Evolutionary conservation across 2,329 filamentous ascomycete genomes (phyloP).

Genomic region (Magnaporthales sp.): DNA sequence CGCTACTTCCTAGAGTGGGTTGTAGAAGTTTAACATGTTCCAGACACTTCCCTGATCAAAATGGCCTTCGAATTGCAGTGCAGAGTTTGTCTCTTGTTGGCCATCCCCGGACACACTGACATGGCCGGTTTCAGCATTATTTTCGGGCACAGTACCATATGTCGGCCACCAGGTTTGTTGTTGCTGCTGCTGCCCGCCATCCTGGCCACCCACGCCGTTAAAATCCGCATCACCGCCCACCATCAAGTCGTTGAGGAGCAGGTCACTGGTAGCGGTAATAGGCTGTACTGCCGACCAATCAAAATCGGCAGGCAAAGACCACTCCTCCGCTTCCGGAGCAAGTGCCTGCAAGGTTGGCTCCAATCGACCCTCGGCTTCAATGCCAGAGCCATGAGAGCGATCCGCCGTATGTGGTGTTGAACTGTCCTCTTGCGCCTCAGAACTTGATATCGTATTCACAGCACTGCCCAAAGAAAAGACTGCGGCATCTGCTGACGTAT

Average conservation of each 20-base stretch:
- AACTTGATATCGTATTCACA: neutral
- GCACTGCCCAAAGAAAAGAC: neutral
- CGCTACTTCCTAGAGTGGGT: slow-evolving; percentile 13
- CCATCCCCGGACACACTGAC: neutral
- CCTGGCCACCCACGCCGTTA: slow-evolving; percentile 11
- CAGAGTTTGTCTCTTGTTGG: slow-evolving; percentile 8
- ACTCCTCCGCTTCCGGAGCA: slow-evolving; percentile 11
- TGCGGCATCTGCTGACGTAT: neutral
- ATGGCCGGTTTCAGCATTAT: neutral
- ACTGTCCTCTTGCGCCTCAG: neutral
- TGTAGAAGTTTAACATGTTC: slow-evolving; percentile 44
- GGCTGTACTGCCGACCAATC: slow-evolving; percentile 43
- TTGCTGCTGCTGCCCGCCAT: neutral
- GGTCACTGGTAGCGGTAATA: slow-evolving; percentile 47
- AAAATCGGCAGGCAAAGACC: slow-evolving; percentile 34
- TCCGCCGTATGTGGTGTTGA: neutral
- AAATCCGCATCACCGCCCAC: slow-evolving; percentile 19
- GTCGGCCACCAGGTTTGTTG: neutral
- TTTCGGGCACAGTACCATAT: neutral
- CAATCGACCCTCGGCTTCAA: neutral
- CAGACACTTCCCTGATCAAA: slow-evolving; percentile 48
- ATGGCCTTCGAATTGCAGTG: slow-evolving; percentile 45
- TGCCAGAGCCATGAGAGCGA: neutral
- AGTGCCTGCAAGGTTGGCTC: neutral
- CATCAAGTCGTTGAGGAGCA: slow-evolving; percentile 47